These are phyloP conservation scores for Coprinellus micaceus DNA, from an alignment of 768 basidiomycete species.

Conservation along the genomic window DNA sequence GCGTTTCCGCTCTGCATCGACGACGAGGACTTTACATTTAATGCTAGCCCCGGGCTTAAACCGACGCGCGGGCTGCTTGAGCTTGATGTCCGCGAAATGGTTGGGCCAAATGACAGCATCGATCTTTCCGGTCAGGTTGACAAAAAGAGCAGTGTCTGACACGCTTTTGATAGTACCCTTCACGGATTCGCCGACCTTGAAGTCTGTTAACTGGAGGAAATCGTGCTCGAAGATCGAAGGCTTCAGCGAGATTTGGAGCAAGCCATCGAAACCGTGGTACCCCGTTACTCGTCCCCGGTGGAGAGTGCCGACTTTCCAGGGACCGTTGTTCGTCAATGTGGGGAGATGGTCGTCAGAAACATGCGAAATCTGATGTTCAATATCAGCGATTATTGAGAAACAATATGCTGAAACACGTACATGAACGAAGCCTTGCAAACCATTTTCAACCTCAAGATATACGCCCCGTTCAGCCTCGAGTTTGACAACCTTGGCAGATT, in stretches of 20 bases:
- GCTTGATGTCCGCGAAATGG: slow-evolving; percentile 91
- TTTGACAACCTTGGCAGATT: slow-evolving; percentile 66
- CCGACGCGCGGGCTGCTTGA: slow-evolving; percentile 89
- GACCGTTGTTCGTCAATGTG: slow-evolving; percentile 69
- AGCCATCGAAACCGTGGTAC: slow-evolving; percentile 79
- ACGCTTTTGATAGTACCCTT: slow-evolving; percentile 87
- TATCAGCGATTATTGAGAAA: slow-evolving; percentile 8
- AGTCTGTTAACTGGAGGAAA: slow-evolving; percentile 78
- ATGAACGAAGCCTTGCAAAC: slow-evolving; percentile 79
- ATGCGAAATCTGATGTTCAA: slow-evolving; percentile 78
- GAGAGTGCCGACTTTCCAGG: slow-evolving; percentile 74
- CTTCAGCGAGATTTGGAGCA: slow-evolving; percentile 84
- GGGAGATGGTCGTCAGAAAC: slow-evolving; percentile 88
- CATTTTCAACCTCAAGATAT: slow-evolving; percentile 59
- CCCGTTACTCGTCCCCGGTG: slow-evolving; percentile 89
- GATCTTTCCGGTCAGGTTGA: slow-evolving; percentile 81
- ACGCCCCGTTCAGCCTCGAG: slow-evolving; percentile 84
- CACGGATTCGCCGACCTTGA: slow-evolving; percentile 81
- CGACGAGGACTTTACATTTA: slow-evolving; percentile 84
- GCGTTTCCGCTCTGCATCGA: slow-evolving; percentile 78
- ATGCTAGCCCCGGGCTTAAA: slow-evolving; percentile 82
- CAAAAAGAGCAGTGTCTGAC: slow-evolving; percentile 75
- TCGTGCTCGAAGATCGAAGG: slow-evolving; percentile 79
- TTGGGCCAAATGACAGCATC: slow-evolving; percentile 93
- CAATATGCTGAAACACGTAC: slow-evolving; percentile 42